phyloP scores from a whole-genome alignment of 495 filamentous ascomycete genomes.

The Penicillium daleae region DNA sequence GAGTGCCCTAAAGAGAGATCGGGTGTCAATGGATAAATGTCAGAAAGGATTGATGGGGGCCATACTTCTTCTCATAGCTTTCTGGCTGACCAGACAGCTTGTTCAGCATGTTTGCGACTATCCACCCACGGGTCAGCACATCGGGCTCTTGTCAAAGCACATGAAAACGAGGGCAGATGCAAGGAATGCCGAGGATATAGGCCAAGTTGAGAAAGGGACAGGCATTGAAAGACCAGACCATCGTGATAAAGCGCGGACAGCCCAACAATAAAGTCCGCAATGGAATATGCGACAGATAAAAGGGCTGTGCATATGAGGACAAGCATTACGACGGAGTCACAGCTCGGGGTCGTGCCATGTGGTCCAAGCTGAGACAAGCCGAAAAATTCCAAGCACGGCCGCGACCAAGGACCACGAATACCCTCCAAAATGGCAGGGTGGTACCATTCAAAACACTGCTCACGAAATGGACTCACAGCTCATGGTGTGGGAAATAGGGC shows the following conservation, averaged over 20 bases:
- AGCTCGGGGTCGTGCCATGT: slow-evolving; percentile 2
- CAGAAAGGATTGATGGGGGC: neutral
- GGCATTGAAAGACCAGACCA: slow-evolving; percentile 26
- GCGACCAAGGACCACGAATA: neutral
- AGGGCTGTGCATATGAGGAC: neutral
- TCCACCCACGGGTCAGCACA: slow-evolving; percentile 37
- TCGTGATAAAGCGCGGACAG: slow-evolving; percentile 14
- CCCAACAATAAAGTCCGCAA: slow-evolving; percentile 14
- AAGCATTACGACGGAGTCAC: neutral
- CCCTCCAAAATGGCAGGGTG: slow-evolving; percentile 1
- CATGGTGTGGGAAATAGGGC: slow-evolving; percentile 34
- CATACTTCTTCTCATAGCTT: slow-evolving; percentile 97
- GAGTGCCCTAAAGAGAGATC: slow-evolving; percentile 59
- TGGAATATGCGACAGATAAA: slow-evolving; percentile 4
- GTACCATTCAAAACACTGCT: slow-evolving; percentile 3
- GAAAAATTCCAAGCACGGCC: neutral
- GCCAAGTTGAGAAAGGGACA: neutral
- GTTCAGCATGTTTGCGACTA: slow-evolving; percentile 92
- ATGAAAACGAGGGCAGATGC: slow-evolving; percentile 1
- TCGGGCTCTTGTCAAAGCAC: slow-evolving; percentile 5
- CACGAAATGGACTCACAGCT: slow-evolving; percentile 36
- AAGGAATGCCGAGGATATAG: neutral
- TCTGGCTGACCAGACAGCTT: slow-evolving; percentile 97
- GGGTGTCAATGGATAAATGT: slow-evolving; percentile 14
- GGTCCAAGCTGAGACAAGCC: slow-evolving; percentile 14